Conservation (phyloP, 768 basidiomycete species). For the Suillus brevipes region DNA sequence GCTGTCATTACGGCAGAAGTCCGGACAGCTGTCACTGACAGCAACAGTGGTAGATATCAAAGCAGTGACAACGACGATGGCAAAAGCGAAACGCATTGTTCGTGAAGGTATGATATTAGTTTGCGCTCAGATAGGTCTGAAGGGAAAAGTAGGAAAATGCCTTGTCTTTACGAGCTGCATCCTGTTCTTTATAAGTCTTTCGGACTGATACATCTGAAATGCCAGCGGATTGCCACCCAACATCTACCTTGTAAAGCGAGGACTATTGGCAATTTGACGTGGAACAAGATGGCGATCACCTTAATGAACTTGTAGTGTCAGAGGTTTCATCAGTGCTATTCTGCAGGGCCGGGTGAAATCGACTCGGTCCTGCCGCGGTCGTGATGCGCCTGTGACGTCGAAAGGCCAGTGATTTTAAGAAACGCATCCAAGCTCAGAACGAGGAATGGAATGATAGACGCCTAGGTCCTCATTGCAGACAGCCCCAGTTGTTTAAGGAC, state of each 20-base stretch:
- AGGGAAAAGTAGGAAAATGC: background rate
- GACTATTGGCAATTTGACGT: background rate
- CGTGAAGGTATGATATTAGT: background rate
- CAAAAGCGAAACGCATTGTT: background rate
- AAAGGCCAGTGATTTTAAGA: no score
- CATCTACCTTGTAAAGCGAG: background rate
- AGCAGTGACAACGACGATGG: background rate
- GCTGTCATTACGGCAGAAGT: background rate
- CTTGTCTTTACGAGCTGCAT: background rate
- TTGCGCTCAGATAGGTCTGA: background rate
- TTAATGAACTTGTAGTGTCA: no score
- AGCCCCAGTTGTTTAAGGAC: no score
- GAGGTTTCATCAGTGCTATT: no score
- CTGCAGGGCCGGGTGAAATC: no score
- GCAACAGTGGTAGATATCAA: background rate
- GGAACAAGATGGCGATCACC: background rate
- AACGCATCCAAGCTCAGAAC: no score
- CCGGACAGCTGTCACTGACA: background rate
- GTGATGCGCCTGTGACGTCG: no score
- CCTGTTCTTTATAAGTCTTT: background rate
- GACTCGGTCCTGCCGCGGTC: no score
- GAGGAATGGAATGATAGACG: no score
- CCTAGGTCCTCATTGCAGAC: no score
- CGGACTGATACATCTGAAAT: background rate
- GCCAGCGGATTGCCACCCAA: background rate